These are phyloP conservation scores for Flagelloscypha sp. DNA, from an alignment of 768 basidiomycete genomes.

Conservation along the genomic window DNA sequence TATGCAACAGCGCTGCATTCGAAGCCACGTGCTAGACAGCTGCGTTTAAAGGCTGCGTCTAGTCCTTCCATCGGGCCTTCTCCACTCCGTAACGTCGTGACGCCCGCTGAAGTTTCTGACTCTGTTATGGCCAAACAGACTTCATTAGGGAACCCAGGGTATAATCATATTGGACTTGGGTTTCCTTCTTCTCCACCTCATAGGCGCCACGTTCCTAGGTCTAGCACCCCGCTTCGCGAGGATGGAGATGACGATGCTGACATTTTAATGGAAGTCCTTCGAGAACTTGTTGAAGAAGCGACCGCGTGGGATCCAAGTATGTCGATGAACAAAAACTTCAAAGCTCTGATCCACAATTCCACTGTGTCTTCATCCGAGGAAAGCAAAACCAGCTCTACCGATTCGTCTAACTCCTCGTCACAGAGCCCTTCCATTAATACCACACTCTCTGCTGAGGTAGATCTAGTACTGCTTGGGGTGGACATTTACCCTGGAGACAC, in stretches of 20 bases:
- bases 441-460: slow-evolving; percentile 14
- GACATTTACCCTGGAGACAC: slow-evolving; percentile 15
- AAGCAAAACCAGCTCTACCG: background rate
- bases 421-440: slow-evolving; percentile 3
- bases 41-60: no score
- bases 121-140: no score
- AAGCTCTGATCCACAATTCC: slow-evolving; percentile 30
- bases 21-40: no score
- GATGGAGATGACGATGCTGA: slow-evolving; percentile 18
- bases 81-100: no score
- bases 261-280: slow-evolving; percentile 33
- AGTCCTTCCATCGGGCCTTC: no score
- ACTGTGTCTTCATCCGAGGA: slow-evolving; percentile 5
- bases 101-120: no score
- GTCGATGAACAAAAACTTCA: slow-evolving; percentile 41
- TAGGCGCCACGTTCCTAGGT: slow-evolving; percentile 2
- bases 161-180: slow-evolving; percentile 13
- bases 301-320: slow-evolving; percentile 43
- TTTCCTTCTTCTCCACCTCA: slow-evolving; percentile 6
- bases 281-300: slow-evolving; percentile 41
- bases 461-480: slow-evolving; percentile 16
- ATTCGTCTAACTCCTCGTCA: background rate
- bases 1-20: no score
- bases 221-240: slow-evolving; percentile 1
- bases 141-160: no score